Evolutionary conservation across 805 yeast species (phyloP).

Genomic region (Metschnikowia chrysomelidarum): DNA sequence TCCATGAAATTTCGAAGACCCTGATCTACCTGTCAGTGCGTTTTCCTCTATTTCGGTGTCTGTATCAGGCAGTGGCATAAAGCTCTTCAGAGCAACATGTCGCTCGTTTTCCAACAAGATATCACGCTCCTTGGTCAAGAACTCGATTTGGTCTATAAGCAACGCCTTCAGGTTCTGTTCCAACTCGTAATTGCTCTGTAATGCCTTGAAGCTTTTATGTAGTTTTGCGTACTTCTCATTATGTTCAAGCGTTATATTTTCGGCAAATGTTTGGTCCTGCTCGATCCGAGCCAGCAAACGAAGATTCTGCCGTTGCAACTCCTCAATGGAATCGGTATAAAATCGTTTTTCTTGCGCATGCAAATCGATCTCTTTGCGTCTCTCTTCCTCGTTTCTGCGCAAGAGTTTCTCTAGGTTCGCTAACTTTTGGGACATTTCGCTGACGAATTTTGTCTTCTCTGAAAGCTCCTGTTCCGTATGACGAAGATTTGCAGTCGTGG

Average conservation of each 20-base stretch:
- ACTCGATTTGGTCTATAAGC: conserved; percentile 55
- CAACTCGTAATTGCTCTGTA: conserved; percentile 50
- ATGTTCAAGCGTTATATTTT: conserved; percentile 6
- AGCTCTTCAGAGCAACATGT: conserved; percentile 13
- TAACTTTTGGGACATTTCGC: conserved; percentile 28
- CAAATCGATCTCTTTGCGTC: conserved; percentile 26
- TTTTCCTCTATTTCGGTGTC: conserved; percentile 2
- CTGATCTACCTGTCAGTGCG: too few relatives aligned
- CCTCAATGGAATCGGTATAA: conserved; percentile 34
- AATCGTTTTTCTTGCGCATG: conserved; percentile 29
- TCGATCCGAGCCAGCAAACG: conserved; percentile 22
- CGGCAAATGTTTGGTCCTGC: conserved; percentile 7
- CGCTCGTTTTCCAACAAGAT: conserved; percentile 35
- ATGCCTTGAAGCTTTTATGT: conserved; percentile 35
- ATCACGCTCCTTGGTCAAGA: conserved; percentile 37
- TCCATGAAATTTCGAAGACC: too few relatives aligned
- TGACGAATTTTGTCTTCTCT: conserved; percentile 23
- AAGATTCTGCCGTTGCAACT: conserved; percentile 24
- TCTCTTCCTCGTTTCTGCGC: conserved; percentile 29
- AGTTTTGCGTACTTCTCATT: conserved; percentile 30
- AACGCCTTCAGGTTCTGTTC: conserved; percentile 51
- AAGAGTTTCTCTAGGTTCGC: conserved; percentile 28
- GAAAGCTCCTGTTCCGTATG: conserved; percentile 33
- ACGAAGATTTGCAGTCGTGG: conserved; percentile 25
- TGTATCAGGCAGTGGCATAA: conserved; percentile 4